Evolutionary conservation across 1,284 basidiomycete genomes (phyloP).

Genomic region (Rhodotorula glutinis): DNA sequence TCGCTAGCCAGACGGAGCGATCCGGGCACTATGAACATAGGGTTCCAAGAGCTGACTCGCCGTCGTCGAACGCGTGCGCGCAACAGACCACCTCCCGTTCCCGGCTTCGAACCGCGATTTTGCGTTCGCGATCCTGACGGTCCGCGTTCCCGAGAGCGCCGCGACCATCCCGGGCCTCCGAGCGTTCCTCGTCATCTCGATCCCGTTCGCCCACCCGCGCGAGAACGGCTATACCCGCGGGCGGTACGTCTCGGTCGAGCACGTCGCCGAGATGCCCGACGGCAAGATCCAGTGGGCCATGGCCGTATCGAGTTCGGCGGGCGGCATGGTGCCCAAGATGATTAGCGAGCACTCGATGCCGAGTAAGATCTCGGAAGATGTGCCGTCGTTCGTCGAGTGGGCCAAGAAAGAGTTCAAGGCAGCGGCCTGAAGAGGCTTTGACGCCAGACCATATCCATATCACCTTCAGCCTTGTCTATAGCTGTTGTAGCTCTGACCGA

Average conservation of each 20-base stretch:
- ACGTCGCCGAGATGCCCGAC: constrained; percentile 16
- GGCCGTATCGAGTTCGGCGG: constrained; percentile 26
- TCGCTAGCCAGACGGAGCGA: not conserved
- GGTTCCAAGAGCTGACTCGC: too few relatives aligned
- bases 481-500: not conserved
- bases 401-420: not conserved
- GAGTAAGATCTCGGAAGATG: constrained; percentile 31
- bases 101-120: constrained; percentile 30
- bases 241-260: constrained; percentile 30
- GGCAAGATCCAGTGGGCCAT: constrained; percentile 28
- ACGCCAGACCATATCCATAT: not conserved
- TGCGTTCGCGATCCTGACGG: constrained; percentile 26
- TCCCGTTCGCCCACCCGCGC: constrained; percentile 18
- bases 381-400: constrained; percentile 34
- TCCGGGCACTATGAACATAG: not conserved
- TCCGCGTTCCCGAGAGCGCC: not conserved
- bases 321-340: constrained; percentile 25
- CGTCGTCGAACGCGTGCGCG: too few relatives aligned
- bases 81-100: constrained; percentile 16
- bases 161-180: not conserved
- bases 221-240: constrained; percentile 14
- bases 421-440: too few relatives aligned
- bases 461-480: not conserved
- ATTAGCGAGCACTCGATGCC: constrained; percentile 35
- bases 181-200: constrained; percentile 32